Conservation (phyloP, 2,329 filamentous ascomycete genomes). For the Xylaria sp. region DNA sequence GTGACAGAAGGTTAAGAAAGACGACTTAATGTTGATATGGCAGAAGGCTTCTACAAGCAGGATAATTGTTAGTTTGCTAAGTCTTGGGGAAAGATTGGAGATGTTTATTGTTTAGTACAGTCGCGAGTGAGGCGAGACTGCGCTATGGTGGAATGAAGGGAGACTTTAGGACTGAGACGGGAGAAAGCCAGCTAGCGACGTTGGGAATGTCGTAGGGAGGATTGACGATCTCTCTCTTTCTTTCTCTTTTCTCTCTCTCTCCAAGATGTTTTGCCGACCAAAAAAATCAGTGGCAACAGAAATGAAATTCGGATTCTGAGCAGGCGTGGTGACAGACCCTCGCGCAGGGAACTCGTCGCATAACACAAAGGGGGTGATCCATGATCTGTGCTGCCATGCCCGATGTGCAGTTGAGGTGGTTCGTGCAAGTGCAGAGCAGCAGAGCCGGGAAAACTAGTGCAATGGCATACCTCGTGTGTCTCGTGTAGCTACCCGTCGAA, state of each 20-base stretch:
- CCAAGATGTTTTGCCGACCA: conserved; percentile 27
- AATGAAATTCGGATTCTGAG: conserved; percentile 22
- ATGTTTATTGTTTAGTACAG: conserved; percentile 44
- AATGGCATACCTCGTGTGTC: conserved; percentile 41
- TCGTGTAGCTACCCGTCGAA: conserved; percentile 37
- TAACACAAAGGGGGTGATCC: conserved; percentile 37
- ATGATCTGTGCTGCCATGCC: conserved; percentile 34
- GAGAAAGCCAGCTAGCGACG: conserved; percentile 41
- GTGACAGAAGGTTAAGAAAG: conserved; percentile 16
- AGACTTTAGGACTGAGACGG: conserved; percentile 43
- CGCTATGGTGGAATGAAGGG: conserved; percentile 51
- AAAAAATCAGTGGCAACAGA: conserved; percentile 24
- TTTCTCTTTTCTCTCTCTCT: conserved; percentile 26
- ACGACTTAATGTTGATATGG: conserved; percentile 22
- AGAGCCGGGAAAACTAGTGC: conserved; percentile 32
- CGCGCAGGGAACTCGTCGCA: conserved; percentile 32
- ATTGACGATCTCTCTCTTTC: background rate
- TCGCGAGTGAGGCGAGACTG: conserved; percentile 39
- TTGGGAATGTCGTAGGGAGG: conserved; percentile 45
- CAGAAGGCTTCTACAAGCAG: conserved; percentile 28
- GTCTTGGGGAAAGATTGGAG: conserved; percentile 22
- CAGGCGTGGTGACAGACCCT: conserved; percentile 25
- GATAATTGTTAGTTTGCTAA: conserved; percentile 43
- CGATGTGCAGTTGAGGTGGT: conserved; percentile 25
- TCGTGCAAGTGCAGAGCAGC: conserved; percentile 25